Evolutionary conservation across 257 asterid species (phyloP).

Genomic region (Vinca minor): DNA sequence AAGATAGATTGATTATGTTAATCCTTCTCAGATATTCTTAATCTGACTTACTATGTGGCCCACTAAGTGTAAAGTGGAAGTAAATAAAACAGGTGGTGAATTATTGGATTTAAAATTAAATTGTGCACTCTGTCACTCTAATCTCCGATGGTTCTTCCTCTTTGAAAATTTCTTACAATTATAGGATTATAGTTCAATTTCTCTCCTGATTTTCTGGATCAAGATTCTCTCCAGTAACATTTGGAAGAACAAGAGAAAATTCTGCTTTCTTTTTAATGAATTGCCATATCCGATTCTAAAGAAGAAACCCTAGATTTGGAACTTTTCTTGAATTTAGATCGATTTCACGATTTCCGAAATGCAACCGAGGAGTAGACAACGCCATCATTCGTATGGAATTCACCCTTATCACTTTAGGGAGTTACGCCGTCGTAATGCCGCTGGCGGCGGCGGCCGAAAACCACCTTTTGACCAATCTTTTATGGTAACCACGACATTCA

Average conservation of each 20-base stretch:
- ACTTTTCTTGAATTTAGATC: background rate
- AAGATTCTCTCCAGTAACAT: background rate
- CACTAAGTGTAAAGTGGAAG: too few relatives aligned
- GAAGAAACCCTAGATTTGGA: background rate
- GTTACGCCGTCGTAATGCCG: constrained; percentile 24
- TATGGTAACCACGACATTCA: constrained; percentile 71
- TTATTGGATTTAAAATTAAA: too few relatives aligned
- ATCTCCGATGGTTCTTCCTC: background rate
- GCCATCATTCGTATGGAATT: constrained; percentile 5
- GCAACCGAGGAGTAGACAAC: constrained; percentile 30
- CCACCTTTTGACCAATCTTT: constrained; percentile 36
- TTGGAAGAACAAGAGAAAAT: background rate
- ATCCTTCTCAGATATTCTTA: too few relatives aligned
- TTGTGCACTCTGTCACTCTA: too few relatives aligned
- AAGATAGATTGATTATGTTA: too few relatives aligned
- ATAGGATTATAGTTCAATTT: background rate
- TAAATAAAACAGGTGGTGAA: too few relatives aligned
- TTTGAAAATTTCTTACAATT: background rate
- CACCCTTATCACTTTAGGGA: constrained; percentile 7
- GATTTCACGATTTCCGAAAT: constrained; percentile 60
- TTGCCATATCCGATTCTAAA: background rate
- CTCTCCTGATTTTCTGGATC: background rate
- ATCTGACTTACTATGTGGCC: too few relatives aligned
- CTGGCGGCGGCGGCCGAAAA: constrained; percentile 46
- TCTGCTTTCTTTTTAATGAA: background rate